These are phyloP conservation scores for Fusarium nygamai DNA, from an alignment of 2,329 filamentous ascomycete genomes.

Conservation along the genomic window DNA sequence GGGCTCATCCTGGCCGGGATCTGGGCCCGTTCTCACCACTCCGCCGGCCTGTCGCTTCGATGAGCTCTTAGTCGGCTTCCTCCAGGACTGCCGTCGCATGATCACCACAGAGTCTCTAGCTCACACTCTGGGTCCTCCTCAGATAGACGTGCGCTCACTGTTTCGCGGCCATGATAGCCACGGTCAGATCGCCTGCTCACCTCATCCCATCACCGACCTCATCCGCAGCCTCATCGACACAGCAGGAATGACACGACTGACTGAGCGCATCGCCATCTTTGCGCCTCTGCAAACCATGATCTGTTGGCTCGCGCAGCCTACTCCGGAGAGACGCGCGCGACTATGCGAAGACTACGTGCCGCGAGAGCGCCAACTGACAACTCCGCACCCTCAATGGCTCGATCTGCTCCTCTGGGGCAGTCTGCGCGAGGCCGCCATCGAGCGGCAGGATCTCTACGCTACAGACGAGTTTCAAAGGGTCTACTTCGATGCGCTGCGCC, in stretches of 20 bases:
- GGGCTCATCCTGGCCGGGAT: constrained; percentile 46
- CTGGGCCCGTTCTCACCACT: constrained; percentile 46
- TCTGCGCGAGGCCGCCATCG: constrained; percentile 49
- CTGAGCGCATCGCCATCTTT: constrained; percentile 48
- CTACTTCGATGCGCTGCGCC: constrained; percentile 47
- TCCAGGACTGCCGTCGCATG: constrained; percentile 50
- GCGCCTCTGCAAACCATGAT: constrained; percentile 46
- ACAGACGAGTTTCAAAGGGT: constrained; percentile 50
- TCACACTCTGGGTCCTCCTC: constrained; percentile 47
- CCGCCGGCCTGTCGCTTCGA: constrained; percentile 48
- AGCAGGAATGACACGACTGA: constrained; percentile 41
- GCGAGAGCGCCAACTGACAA: constrained; percentile 42
- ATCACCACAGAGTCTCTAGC: constrained; percentile 41
- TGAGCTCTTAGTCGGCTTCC: constrained; percentile 48
- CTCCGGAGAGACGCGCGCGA: constrained; percentile 43
- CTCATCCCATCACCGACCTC: constrained; percentile 46
- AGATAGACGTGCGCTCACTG: constrained; percentile 48
- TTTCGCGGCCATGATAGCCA: constrained; percentile 41
- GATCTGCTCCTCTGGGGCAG: constrained; percentile 47
- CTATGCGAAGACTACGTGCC: constrained; percentile 40
- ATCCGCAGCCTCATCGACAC: constrained; percentile 45
- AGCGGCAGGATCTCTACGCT: constrained; percentile 49
- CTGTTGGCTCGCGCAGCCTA: constrained; percentile 46
- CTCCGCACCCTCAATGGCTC: constrained; percentile 47
- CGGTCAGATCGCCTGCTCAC: constrained; percentile 38